Percentiles rank a stretch among this genome's conserved stretches.
phyloP scores from a whole-genome alignment of 176 grass and related monocot genomes.

The Chloris gayana region DNA sequence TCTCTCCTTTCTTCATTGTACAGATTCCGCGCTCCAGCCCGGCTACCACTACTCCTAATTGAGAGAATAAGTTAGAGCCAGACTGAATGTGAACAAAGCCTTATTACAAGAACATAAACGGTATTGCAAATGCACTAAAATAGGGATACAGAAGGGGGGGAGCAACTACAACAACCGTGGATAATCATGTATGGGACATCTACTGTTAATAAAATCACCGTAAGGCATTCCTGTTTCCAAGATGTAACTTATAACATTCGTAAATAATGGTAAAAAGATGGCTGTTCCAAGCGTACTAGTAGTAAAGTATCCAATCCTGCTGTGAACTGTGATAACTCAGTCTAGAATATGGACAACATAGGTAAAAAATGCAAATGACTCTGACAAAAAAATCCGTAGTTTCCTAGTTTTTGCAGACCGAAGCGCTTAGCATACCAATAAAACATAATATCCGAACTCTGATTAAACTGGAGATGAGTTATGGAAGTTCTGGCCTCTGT shows the following conservation, averaged over 20 bases:
- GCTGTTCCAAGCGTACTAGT: neutral
- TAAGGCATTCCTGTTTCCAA: neutral
- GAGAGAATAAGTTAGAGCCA: constrained; percentile 2
- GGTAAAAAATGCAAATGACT: neutral
- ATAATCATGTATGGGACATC: neutral
- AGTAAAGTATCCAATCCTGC: neutral
- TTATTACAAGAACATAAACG: neutral
- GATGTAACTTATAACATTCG: neutral
- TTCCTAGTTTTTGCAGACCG: neutral
- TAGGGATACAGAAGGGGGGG: neutral
- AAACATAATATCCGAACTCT: too few relatives aligned
- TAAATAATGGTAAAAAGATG: neutral
- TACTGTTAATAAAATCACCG: neutral
- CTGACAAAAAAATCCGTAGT: neutral
- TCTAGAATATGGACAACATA: neutral
- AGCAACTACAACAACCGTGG: neutral
- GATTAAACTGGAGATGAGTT: neutral
- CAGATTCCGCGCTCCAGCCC: constrained; percentile 37
- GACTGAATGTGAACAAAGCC: neutral
- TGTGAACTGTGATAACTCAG: neutral
- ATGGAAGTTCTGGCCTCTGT: too few relatives aligned
- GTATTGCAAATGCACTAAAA: neutral
- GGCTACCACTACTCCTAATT: constrained; percentile 36
- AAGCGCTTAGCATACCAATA: too few relatives aligned
- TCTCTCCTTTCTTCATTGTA: constrained; percentile 49